A percentile compares a stretch with the other conserved stretches of the same genome.
Evolutionary conservation across 108 stramenopile species (phyloP).

Genomic region (Conticribra guillardii): DNA sequence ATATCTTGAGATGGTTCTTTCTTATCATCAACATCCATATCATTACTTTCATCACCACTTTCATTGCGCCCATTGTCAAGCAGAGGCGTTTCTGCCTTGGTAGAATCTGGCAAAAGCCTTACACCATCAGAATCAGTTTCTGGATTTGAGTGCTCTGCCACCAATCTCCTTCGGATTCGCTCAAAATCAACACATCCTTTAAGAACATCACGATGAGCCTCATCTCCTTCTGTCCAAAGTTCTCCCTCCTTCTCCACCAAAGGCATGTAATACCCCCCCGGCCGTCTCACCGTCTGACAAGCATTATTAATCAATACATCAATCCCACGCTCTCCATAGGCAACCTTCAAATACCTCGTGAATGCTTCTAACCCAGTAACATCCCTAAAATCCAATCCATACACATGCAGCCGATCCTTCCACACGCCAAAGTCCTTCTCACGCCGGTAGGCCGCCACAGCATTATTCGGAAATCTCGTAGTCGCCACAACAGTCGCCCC

Average conservation of each 20-base stretch:
- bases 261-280: slow-evolving; percentile 82
- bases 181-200: slow-evolving; percentile 76
- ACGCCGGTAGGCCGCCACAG: slow-evolving; percentile 60
- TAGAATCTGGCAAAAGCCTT: slow-evolving; percentile 11
- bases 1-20: not conserved
- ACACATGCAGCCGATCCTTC: slow-evolving; percentile 67
- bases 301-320: slow-evolving; percentile 94
- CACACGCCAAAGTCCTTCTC: slow-evolving; percentile 71
- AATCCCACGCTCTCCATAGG: slow-evolving; percentile 64
- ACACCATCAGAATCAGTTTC: not conserved
- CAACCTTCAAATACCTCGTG: slow-evolving; percentile 69
- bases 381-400: slow-evolving; percentile 87
- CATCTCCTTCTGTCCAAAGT: slow-evolving; percentile 66
- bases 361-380: slow-evolving; percentile 86
- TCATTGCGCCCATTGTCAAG: slow-evolving; percentile 10
- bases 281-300: slow-evolving; percentile 91
- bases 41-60: slow-evolving; percentile 5
- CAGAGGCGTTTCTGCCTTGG: not conserved
- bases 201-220: slow-evolving; percentile 62
- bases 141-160: slow-evolving; percentile 44
- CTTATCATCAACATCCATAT: not conserved
- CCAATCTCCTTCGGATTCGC: slow-evolving; percentile 56
- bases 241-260: slow-evolving; percentile 68
- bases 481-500: slow-evolving; percentile 83
- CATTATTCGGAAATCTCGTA: slow-evolving; percentile 85